Percentiles rank a stretch among this genome's conserved stretches.
phyloP scores from a whole-genome alignment of 495 filamentous ascomycete species.

The Podospora bellae-mahoneyi region DNA sequence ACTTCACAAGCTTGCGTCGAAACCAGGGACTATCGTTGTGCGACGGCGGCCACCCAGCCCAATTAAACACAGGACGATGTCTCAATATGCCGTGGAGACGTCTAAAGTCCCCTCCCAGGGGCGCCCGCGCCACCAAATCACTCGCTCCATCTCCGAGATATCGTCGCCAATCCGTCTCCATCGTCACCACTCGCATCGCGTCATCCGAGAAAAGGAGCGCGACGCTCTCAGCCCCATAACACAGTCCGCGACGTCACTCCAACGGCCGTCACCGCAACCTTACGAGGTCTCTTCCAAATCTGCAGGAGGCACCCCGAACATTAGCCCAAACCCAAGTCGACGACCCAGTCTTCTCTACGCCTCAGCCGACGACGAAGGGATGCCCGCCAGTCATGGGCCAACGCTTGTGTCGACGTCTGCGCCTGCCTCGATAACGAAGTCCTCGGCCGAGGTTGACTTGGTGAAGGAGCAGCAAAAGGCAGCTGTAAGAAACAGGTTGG shows the following conservation, averaged over 20 bases:
- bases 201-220: constrained; percentile 28
- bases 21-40: constrained; percentile 16
- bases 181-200: constrained; percentile 41
- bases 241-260: constrained; percentile 28
- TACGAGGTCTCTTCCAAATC: constrained; percentile 37
- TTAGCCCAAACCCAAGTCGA: constrained; percentile 42
- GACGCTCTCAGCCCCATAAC: constrained; percentile 37
- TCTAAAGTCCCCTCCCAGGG: constrained; percentile 35
- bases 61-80: constrained; percentile 26
- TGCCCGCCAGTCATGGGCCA: constrained; percentile 7
- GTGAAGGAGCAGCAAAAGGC: constrained; percentile 42
- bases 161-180: constrained; percentile 47
- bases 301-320: constrained; percentile 43
- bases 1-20: not conserved
- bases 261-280: constrained; percentile 34
- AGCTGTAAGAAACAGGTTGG: constrained; percentile 42
- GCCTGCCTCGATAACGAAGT: constrained; percentile 18
- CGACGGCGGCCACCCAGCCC: constrained; percentile 12
- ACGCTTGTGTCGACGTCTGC: constrained; percentile 10
- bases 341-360: constrained; percentile 39
- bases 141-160: constrained; percentile 49
- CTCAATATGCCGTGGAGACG: constrained; percentile 37
- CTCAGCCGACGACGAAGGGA: constrained; percentile 33
- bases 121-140: constrained; percentile 47
- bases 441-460: constrained; percentile 33